Conservation (phyloP, 2,329 filamentous ascomycete species). For the Verticillium isaacii region DNA sequence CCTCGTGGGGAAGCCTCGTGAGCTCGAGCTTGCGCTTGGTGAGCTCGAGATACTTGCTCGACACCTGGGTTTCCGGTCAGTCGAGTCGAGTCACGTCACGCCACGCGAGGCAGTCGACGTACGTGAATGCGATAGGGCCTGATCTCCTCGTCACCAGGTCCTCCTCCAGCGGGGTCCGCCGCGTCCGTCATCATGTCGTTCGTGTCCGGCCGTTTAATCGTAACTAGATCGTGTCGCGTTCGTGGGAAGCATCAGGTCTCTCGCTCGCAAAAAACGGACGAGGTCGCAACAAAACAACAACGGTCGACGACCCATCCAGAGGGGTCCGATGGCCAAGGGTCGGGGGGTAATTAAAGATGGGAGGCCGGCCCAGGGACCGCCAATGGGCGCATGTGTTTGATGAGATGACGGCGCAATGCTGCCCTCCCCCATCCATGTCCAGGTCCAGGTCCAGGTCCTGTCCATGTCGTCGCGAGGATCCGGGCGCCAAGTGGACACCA, state of each 20-base stretch:
- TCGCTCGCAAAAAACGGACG: neutral
- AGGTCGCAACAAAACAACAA: neutral
- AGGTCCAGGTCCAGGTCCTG: neutral
- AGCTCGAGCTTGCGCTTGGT: conserved; percentile 64
- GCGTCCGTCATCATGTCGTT: neutral
- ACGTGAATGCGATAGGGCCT: conserved; percentile 55
- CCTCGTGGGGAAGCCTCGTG: conserved; percentile 58
- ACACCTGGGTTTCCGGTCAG: conserved; percentile 41
- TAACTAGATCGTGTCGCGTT: neutral
- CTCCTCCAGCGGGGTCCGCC: conserved; percentile 15
- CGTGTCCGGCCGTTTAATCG: neutral
- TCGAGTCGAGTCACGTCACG: too few relatives aligned
- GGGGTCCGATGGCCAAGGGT: neutral
- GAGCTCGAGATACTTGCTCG: conserved; percentile 61
- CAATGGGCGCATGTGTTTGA: neutral
- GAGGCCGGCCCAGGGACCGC: neutral
- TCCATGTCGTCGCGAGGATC: neutral
- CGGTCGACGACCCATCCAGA: neutral
- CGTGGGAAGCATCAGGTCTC: neutral
- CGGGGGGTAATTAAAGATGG: neutral
- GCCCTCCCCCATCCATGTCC: neutral
- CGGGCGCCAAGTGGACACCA: neutral
- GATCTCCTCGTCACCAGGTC: conserved; percentile 33
- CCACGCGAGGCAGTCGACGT: conserved; percentile 22
- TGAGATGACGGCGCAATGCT: neutral